Evolutionary conservation across 2,329 filamentous ascomycete species (phyloP).

Genomic region (Alternaria sp.): DNA sequence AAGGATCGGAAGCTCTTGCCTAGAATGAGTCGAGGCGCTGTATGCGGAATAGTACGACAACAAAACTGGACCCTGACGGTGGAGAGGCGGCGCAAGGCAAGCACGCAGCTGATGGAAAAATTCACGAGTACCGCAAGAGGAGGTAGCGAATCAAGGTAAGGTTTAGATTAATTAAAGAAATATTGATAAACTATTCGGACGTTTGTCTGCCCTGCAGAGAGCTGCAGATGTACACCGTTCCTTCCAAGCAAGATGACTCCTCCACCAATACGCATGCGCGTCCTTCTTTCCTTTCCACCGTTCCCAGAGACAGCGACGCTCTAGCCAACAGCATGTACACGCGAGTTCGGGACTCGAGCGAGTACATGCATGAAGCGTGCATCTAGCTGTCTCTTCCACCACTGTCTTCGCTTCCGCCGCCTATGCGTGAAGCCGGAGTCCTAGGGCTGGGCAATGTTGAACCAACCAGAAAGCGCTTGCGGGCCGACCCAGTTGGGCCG

Average conservation of each 20-base stretch:
- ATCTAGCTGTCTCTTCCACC: slow-evolving; percentile 41
- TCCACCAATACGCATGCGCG: slow-evolving; percentile 39
- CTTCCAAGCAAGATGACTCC: slow-evolving; percentile 34
- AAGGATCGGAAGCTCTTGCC: no score
- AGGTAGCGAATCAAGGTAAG: no score
- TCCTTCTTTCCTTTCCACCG: slow-evolving; percentile 8
- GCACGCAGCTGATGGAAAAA: no score
- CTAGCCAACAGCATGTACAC: slow-evolving; percentile 26
- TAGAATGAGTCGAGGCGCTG: no score
- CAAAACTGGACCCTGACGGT: no score
- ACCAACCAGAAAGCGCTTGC: slow-evolving; percentile 38
- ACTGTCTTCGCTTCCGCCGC: slow-evolving; percentile 23
- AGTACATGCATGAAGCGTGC: slow-evolving; percentile 32
- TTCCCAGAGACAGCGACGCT: slow-evolving; percentile 46
- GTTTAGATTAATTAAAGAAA: not conserved
- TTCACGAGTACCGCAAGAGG: not conserved
- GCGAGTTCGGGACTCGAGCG: slow-evolving; percentile 38
- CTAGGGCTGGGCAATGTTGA: slow-evolving; percentile 48
- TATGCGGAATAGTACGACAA: no score
- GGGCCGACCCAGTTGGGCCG: slow-evolving; percentile 28
- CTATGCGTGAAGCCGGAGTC: slow-evolving; percentile 42
- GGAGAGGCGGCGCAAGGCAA: not conserved
- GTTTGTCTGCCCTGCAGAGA: slow-evolving; percentile 28
- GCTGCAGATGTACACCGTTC: slow-evolving; percentile 26
- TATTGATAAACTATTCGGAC: slow-evolving; percentile 8